phyloP scores from a whole-genome alignment of 768 basidiomycete species.

The Mycena floridula region DNA sequence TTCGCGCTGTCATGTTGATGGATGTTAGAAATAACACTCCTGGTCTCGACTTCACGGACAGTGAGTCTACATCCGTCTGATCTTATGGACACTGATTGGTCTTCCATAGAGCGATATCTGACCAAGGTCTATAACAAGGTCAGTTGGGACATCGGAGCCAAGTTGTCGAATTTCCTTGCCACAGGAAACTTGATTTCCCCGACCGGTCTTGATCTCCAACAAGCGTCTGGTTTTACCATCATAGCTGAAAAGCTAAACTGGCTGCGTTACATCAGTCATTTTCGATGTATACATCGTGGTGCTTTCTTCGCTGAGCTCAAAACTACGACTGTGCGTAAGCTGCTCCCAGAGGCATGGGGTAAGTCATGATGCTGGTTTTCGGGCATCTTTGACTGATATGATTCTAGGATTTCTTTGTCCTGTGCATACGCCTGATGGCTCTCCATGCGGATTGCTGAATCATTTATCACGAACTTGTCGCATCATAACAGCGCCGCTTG shows the following conservation, averaged over 20 bases:
- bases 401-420: constrained; percentile 88
- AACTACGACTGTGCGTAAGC: constrained; percentile 94
- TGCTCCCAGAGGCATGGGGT: constrained; percentile 99
- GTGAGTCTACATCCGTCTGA: constrained; percentile 35
- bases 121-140: constrained; percentile 65
- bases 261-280: constrained; percentile 97
- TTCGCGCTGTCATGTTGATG: constrained; percentile 58
- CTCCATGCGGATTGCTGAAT: constrained; percentile 96
- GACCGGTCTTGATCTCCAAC: constrained; percentile 93
- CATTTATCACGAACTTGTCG: constrained; percentile 93
- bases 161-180: constrained; percentile 90
- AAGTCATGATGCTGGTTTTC: constrained; percentile 15
- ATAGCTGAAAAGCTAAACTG: constrained; percentile 99
- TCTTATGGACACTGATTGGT: background rate
- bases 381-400: background rate
- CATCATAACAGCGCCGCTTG: constrained; percentile 72
- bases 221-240: constrained; percentile 97
- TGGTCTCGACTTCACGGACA: constrained; percentile 86
- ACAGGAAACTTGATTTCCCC: constrained; percentile 95
- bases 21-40: constrained; percentile 77
- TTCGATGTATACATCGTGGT: constrained; percentile 97
- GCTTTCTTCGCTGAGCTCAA: constrained; percentile 99
- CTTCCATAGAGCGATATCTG: constrained; percentile 70
- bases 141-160: constrained; percentile 89
- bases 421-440: constrained; percentile 97